These are phyloP conservation scores for Alternaria triticina DNA, from an alignment of 2,329 filamentous ascomycete species.

Conservation along the genomic window DNA sequence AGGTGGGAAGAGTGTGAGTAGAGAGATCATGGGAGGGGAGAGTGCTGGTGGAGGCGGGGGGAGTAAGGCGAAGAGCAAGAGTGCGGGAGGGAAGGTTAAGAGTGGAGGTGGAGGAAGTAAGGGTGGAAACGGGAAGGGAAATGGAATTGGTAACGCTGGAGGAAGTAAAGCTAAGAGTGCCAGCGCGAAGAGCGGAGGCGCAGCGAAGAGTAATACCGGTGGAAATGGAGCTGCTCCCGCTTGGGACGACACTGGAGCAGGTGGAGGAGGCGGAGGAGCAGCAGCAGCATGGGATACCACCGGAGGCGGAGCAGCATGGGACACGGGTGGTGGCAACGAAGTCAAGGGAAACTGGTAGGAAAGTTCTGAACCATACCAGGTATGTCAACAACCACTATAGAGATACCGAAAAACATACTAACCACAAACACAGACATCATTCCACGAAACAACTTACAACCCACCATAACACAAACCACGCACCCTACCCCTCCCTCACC, in stretches of 20 bases:
- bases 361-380: neutral
- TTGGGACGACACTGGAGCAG: neutral
- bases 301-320: neutral
- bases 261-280: neutral
- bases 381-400: neutral
- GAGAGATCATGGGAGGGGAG: neutral
- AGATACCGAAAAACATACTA: accelerated
- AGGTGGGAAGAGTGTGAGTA: neutral
- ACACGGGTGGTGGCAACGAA: neutral
- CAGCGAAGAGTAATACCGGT: neutral
- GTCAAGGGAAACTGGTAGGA: neutral
- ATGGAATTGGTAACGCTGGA: neutral
- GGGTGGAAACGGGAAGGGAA: too few relatives aligned
- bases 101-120: neutral
- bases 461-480: too few relatives aligned
- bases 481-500: too few relatives aligned
- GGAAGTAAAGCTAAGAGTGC: neutral
- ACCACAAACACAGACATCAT: neutral
- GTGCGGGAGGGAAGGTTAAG: too few relatives aligned
- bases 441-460: neutral
- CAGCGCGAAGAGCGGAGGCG: neutral
- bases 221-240: neutral
- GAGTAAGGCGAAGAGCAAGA: neutral
- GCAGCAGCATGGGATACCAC: neutral
- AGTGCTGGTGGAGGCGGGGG: neutral